Percentiles rank a stretch among this genome's conserved stretches.
These are phyloP conservation scores for Fusarium nanum DNA, from an alignment of 2,329 filamentous ascomycete species.

Conservation along the genomic window DNA sequence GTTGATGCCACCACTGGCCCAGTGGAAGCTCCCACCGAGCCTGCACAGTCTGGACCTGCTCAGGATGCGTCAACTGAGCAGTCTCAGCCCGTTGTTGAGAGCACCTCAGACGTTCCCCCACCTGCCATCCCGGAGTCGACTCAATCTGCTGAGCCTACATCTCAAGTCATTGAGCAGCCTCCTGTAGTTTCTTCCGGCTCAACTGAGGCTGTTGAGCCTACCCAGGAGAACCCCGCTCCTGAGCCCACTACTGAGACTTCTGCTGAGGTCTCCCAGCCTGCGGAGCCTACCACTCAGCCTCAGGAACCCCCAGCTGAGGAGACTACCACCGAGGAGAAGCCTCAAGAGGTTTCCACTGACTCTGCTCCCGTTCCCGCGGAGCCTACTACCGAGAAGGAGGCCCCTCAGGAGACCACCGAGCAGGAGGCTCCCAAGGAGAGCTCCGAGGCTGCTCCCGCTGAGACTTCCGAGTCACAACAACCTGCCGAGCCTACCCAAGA, in stretches of 20 bases:
- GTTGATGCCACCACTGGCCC: background rate
- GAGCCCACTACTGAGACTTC: background rate
- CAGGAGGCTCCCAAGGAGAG: background rate
- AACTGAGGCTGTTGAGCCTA: background rate
- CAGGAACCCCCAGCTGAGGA: background rate
- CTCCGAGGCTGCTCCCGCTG: background rate
- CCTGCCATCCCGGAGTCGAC: background rate
- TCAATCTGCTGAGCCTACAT: background rate
- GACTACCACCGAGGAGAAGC: fast-evolving
- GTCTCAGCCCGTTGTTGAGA: background rate
- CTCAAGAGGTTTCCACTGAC: background rate
- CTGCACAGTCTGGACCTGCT: background rate
- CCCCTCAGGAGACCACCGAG: background rate
- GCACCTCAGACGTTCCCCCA: background rate
- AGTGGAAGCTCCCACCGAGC: background rate
- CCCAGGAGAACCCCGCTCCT: background rate
- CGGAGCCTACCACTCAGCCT: background rate
- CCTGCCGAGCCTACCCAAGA: background rate
- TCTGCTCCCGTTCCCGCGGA: background rate
- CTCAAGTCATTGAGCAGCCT: background rate
- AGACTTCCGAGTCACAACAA: background rate
- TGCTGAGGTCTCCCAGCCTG: background rate
- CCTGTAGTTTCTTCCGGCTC: background rate
- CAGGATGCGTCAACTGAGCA: background rate
- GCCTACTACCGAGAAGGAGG: background rate